phyloP scores from a whole-genome alignment of 2,329 filamentous ascomycete genomes.

The Coniochaeta sp. region DNA sequence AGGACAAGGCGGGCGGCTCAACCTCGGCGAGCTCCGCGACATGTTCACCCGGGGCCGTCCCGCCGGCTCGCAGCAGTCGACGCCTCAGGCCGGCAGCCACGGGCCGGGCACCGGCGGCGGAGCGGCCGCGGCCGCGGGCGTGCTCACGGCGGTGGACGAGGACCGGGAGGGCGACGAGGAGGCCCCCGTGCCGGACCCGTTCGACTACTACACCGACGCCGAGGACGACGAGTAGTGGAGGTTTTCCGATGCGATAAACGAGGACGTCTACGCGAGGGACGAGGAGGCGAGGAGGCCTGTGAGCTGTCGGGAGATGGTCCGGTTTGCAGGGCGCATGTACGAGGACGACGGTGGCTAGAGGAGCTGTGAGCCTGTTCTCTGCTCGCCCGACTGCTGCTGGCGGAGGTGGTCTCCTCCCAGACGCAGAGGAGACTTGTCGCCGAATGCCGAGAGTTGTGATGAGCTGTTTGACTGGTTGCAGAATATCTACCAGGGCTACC shows the following conservation, averaged over 20 bases:
- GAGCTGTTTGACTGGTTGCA: not conserved
- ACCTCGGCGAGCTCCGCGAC: constrained; percentile 33
- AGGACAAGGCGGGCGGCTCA: constrained; percentile 7
- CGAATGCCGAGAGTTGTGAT: not conserved
- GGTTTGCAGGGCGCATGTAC: not conserved
- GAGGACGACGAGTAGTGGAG: constrained; percentile 36
- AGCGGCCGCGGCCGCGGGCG: constrained; percentile 67
- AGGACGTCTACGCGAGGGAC: no score
- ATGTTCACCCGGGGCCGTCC: constrained; percentile 29
- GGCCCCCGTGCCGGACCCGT: constrained; percentile 61
- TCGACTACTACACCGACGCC: constrained; percentile 70
- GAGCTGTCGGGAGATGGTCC: not conserved
- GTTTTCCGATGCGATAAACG: not conserved
- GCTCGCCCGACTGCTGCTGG: not conserved
- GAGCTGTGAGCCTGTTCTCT: not conserved
- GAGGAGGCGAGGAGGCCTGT: not conserved
- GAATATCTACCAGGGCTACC: not conserved
- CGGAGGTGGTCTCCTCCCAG: not conserved
- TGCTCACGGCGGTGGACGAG: constrained; percentile 83
- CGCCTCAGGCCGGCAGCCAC: constrained; percentile 4
- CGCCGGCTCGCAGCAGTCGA: not conserved
- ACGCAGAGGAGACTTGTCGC: not conserved
- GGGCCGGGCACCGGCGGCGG: constrained; percentile 30
- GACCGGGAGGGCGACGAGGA: constrained; percentile 69
- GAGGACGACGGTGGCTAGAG: not conserved